Evolutionary conservation across 2,329 filamentous ascomycete genomes (phyloP).

Genomic region (Apiospora rasikravindrae): DNA sequence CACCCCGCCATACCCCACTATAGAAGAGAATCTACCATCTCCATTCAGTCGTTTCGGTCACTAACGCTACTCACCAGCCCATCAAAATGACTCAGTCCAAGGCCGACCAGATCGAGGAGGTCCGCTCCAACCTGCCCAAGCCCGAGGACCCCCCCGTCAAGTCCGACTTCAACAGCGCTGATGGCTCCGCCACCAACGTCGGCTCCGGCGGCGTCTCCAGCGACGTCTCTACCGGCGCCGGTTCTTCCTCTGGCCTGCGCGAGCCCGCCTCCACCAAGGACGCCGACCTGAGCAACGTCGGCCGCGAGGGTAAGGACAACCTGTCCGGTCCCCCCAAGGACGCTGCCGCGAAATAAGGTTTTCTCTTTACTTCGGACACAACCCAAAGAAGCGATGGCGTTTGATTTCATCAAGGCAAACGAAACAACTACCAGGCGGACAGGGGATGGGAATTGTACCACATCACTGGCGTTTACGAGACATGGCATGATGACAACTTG

Average conservation of each 20-base stretch:
- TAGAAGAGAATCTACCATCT: neutral
- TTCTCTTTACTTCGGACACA: neutral
- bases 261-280: slow-evolving; percentile 64
- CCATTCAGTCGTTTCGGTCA: neutral
- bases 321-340: slow-evolving; percentile 64
- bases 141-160: slow-evolving; percentile 77
- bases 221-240: slow-evolving; percentile 56
- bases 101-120: slow-evolving; percentile 68
- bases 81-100: slow-evolving; percentile 57
- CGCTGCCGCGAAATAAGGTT: slow-evolving; percentile 46
- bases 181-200: slow-evolving; percentile 71
- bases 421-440: neutral
- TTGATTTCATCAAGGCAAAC: neutral
- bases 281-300: slow-evolving; percentile 63
- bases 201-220: slow-evolving; percentile 64
- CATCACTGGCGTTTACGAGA: slow-evolving; percentile 7
- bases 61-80: slow-evolving; percentile 10
- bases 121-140: slow-evolving; percentile 75
- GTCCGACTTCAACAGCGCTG: slow-evolving; percentile 80
- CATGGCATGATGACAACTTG: neutral
- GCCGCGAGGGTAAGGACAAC: slow-evolving; percentile 66
- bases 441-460: neutral
- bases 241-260: slow-evolving; percentile 57
- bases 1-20: neutral
- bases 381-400: neutral